Base-by-base conservation (phyloP, 768 basidiomycete species). In the Amanita thiersii region DNA sequence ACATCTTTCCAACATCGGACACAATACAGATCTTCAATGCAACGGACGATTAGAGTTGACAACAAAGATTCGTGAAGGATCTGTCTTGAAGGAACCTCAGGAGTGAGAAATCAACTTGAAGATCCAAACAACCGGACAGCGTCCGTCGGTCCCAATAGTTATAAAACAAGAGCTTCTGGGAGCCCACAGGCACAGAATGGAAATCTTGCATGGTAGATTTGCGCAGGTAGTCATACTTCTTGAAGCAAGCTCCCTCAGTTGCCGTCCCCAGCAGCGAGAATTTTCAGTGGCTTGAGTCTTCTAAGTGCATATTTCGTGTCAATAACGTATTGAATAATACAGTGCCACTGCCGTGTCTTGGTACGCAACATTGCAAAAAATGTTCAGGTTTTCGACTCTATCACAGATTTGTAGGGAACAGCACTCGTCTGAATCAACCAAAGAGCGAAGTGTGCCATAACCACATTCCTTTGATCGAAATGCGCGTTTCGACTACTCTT, bases 261-360 rank as follows among this genome's bases (percentile, higher is more conserved):
- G 88, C 86, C 0, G 90, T 91, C 5, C 68, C 93, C 23, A 90
- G 88, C 57, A 89, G 92, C 48, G 91, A 93, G 58, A 90, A 81
- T 53, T 85, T 94, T 83, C 69, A 85, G 42, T 68, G 85, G 40
- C 60, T 94, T 29, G 79, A 80, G 55, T 93, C 91, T 55, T 90
- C n/a, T n/a, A n/a, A n/a, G n/a, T n/a, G n/a, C n/a, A n/a, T n/a
- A n/a, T n/a, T n/a, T n/a, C n/a, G n/a, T n/a, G n/a, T n/a, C n/a
- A n/a, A n/a, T n/a, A n/a, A n/a, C n/a, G n/a, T n/a, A n/a, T n/a
- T n/a, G n/a, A n/a, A n/a, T n/a, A n/a, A n/a, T n/a, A n/a, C n/a
- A n/a, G n/a, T n/a, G n/a, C n/a, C n/a, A n/a, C n/a, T n/a, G n/a
- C n/a, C n/a, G n/a, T n/a, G n/a, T n/a, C n/a, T n/a, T n/a, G n/a